Conservation (phyloP, 2,329 filamentous ascomycete genomes). For the Capronia epimyces region DNA sequence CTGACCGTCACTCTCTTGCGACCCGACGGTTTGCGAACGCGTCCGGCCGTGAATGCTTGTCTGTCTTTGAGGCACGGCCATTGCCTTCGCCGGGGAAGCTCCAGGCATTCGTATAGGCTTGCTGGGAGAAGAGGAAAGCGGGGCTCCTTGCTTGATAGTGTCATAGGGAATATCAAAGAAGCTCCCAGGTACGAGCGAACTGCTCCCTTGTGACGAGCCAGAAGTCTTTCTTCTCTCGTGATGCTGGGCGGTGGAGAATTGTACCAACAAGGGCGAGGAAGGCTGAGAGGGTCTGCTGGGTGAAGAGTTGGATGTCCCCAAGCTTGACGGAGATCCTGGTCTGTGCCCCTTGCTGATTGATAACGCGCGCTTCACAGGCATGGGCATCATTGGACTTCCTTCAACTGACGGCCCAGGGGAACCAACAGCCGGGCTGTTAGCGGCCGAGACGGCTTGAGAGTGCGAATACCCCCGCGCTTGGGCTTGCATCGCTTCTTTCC, state of each 20-base stretch:
- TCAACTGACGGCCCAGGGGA: conserved; percentile 69
- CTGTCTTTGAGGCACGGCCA: conserved; percentile 55
- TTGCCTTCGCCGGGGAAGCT: conserved; percentile 56
- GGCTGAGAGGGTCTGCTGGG: conserved; percentile 79
- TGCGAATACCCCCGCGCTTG: conserved; percentile 49
- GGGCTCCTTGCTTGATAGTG: conserved; percentile 45
- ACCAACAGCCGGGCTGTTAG: conserved; percentile 31
- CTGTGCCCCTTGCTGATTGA: conserved; percentile 79
- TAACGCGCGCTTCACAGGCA: conserved; percentile 72
- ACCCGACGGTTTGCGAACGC: conserved; percentile 86
- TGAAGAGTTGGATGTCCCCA: conserved; percentile 76
- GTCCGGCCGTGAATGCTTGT: conserved; percentile 62
- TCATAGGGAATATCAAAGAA: conserved; percentile 65
- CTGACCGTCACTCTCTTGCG: conserved; percentile 80
- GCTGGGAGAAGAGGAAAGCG: conserved; percentile 52
- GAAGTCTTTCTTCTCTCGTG: conserved; percentile 87
- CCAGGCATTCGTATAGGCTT: conserved; percentile 41
- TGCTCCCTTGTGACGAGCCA: conserved; percentile 66
- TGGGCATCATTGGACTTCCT: conserved; percentile 75
- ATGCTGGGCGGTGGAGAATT: conserved; percentile 81
- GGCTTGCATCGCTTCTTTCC: conserved; percentile 78
- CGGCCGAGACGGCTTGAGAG: conserved; percentile 37
- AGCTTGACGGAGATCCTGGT: conserved; percentile 76
- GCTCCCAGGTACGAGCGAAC: conserved; percentile 63
- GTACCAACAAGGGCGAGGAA: conserved; percentile 88